These are phyloP conservation scores for Diaporthe citrichinensis DNA, from an alignment of 2,329 filamentous ascomycete species.

Conservation along the genomic window DNA sequence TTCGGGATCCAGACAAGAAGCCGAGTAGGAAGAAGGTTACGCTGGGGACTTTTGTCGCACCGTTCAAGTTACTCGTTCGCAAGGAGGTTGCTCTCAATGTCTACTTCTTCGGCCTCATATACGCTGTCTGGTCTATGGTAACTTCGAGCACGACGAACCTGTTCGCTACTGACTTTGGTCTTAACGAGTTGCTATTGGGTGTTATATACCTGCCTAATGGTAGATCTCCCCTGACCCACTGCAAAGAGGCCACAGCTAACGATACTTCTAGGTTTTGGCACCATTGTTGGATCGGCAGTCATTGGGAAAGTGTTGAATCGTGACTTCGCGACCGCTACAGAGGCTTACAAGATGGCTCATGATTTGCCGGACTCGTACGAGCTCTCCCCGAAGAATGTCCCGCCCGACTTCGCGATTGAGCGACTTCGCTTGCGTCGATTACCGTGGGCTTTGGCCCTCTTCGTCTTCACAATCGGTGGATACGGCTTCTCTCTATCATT, in stretches of 20 bases:
- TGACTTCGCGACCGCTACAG: constrained; percentile 50
- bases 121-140: constrained; percentile 65
- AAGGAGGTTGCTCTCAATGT: constrained; percentile 61
- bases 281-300: constrained; percentile 56
- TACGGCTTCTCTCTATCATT: constrained; percentile 53
- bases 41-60: constrained; percentile 52
- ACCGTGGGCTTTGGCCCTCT: constrained; percentile 55
- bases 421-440: constrained; percentile 55
- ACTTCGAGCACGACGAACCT: constrained; percentile 57
- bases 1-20: background rate
- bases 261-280: constrained; percentile 47
- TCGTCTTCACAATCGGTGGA: constrained; percentile 51
- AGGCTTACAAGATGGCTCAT: constrained; percentile 49
- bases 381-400: constrained; percentile 45
- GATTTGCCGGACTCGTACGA: constrained; percentile 47
- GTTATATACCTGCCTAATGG: constrained; percentile 49
- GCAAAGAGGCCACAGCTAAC: background rate
- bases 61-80: constrained; percentile 58
- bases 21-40: constrained; percentile 47
- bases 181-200: constrained; percentile 46
- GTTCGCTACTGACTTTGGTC: constrained; percentile 50
- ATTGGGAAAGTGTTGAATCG: constrained; percentile 59
- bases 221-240: rapidly evolving
- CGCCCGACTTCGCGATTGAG: constrained; percentile 59
- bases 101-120: constrained; percentile 59